Base-by-base conservation (phyloP, 805 yeast genomes). In the Candida namnaoensis region DNA sequence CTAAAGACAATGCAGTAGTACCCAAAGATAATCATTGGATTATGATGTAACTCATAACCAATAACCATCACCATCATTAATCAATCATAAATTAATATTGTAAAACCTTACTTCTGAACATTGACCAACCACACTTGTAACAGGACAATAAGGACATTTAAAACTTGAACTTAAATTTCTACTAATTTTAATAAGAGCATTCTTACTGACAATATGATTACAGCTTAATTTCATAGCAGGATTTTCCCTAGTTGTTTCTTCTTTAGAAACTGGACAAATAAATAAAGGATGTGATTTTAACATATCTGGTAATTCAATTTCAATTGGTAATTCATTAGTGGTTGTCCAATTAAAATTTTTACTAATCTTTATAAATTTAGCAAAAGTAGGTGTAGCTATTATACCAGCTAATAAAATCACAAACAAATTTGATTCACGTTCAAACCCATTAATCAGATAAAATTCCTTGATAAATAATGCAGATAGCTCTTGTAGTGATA, bases 91-190 rank as follows among this genome's bases (percentile, higher is more conserved):
- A 12, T 12, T 30, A 4, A 30, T 53, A 53, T 61, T 45, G 48
- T 60, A 50, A 61, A 80, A 69, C 47, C 64, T 52, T 35, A 78
- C 72, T 47, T 70, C 56, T 42, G 59, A 50, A 47, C 79, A 69
- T 50, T 61, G 74, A 26, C 52, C 58, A 36, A 55, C 64, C 25
- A 58, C 54, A 5, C 74, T 65, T 36, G 69, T 72, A 7, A 61
- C 60, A 0, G 88, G 87, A 53, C 88, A 82, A 49, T 82, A 82
- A 1, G 88, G 88, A 55, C 88, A 82, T 53, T 81, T 81, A 61
- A 81, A 78, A 35, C 68, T 61, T 32, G 69, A 66, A 5, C 66
- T 64, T 4, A 30, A 8, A 43, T 54, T 60, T 42, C 60, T 64
- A 28, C 67, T 65, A 46, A 82, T 56, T 36, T 71, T 71, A 37